Percentiles rank a stretch among this genome's conserved stretches.
These are phyloP conservation scores for Pythium biforme DNA, from an alignment of 352 stramenopile species.

Conservation along the genomic window DNA sequence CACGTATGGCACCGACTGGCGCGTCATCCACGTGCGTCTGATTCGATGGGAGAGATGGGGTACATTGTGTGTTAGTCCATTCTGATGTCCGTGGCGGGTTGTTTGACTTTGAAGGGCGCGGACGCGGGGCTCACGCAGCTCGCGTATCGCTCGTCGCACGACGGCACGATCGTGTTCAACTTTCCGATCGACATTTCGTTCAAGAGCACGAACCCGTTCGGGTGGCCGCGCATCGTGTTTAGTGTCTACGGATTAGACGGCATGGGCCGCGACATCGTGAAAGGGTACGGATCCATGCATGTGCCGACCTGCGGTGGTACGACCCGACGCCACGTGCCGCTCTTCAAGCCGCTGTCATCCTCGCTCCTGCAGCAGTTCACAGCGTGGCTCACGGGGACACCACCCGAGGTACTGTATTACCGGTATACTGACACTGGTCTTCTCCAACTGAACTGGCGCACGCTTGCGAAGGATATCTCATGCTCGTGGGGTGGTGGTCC, in stretches of 20 bases:
- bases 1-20: slow-evolving; percentile 92
- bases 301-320: slow-evolving; percentile 71
- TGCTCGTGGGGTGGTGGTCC: too few species aligned
- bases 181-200: slow-evolving; percentile 97
- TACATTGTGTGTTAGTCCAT: too few species aligned
- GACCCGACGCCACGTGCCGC: slow-evolving; percentile 66
- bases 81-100: too few species aligned
- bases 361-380: slow-evolving; percentile 86
- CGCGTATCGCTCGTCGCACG: slow-evolving; percentile 50
- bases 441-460: too few species aligned
- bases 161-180: slow-evolving; percentile 89
- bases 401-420: slow-evolving; percentile 46
- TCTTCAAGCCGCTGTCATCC: slow-evolving; percentile 88
- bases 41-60: too few species aligned
- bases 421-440: too few species aligned
- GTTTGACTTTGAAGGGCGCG: too few species aligned
- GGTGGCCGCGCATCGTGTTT: slow-evolving; percentile 92
- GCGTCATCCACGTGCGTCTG: slow-evolving; percentile 74
- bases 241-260: slow-evolving; percentile 88
- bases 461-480: too few species aligned
- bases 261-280: slow-evolving; percentile 88
- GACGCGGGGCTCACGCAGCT: slow-evolving; percentile 90
- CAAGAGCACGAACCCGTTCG: slow-evolving; percentile 93
- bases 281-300: slow-evolving; percentile 89
- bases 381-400: slow-evolving; percentile 85